phyloP scores from a whole-genome alignment of 139 green algal species.

The Chlorella sorokiniana region DNA sequence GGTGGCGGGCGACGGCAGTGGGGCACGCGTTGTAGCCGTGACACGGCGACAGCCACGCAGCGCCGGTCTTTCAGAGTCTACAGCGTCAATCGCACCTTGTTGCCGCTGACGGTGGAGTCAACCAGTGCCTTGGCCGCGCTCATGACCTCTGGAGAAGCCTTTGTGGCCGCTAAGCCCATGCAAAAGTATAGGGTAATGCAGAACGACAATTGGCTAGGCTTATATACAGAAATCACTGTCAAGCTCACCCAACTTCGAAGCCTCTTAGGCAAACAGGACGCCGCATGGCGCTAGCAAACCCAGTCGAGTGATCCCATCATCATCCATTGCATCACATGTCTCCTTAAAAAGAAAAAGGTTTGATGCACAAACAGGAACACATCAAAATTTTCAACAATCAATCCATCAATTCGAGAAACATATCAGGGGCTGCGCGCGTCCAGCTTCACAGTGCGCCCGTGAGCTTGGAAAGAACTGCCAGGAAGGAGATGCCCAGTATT shows the following conservation, averaged over 20 bases:
- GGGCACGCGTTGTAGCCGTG: no score
- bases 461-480: conserved; percentile 35
- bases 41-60: background rate
- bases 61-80: no score
- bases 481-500: conserved; percentile 19
- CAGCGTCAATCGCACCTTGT: conserved; percentile 13
- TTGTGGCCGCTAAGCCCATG: background rate
- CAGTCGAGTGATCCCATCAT: no score
- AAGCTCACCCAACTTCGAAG: no score
- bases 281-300: no score
- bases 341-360: background rate
- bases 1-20: no score
- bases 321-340: no score
- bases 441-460: conserved; percentile 8
- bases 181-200: no score
- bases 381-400: background rate
- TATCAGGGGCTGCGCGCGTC: no score
- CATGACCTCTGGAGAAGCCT: background rate
- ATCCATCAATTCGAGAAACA: background rate
- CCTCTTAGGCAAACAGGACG: no score
- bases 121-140: conserved; percentile 14
- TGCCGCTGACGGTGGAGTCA: conserved; percentile 10
- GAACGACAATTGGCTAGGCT: no score
- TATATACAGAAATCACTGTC: no score
- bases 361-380: background rate